Evolutionary conservation across 2,329 filamentous ascomycete species (phyloP), one percentile per base, ranked within the genome.

Genomic region (Aspergillus costaricaensis): DNA sequence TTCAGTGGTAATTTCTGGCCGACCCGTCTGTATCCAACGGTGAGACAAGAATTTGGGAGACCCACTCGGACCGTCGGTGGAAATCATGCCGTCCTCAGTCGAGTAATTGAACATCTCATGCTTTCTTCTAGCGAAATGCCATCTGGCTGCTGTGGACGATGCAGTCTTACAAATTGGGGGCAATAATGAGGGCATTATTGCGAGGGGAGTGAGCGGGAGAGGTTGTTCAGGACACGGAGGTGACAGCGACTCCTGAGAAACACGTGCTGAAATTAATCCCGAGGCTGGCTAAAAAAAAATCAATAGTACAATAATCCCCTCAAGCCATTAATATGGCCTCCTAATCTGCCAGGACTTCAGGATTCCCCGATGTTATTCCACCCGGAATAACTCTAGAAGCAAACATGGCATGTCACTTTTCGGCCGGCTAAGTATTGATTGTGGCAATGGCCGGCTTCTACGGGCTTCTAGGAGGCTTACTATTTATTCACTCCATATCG

Each of bases 1-100:
- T 50, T 27, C 27, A 30, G 27, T 30, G 47, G 47, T 17, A 50
- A 50, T 50, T 50, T 50, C 47, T 50, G 47, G 25, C 47, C 47
- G 47, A 27, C 47, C 47, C 47, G 47, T 32, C 47, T 17, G 27
- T n/a, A 50, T 50, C 47, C 25, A n/a, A 50, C 47, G n/a, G 47
- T 50, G 47, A 50, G 47, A 50, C 47, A 50, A 25, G 47, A 10
- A 50, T 50, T 32, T 30, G 23, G n/a, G 15, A 9, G 47, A 30
- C 47, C 47, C 47, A 50, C 47, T 27, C n/a, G 47, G 27, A 19
- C 15, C 47, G 25, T 10, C 47, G 23, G 25, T 12, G 47, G 47
- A 50, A n/a, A 17, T 30, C 25, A 50, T 12, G 15, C 23, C 25
- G 47, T 30, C 25, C n/a, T 27, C 6, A 17, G 25, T 30, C 30